Evolutionary conservation across 768 basidiomycete species (phyloP), one percentile per base, ranked within the genome.

Genomic region (Russula virescens): DNA sequence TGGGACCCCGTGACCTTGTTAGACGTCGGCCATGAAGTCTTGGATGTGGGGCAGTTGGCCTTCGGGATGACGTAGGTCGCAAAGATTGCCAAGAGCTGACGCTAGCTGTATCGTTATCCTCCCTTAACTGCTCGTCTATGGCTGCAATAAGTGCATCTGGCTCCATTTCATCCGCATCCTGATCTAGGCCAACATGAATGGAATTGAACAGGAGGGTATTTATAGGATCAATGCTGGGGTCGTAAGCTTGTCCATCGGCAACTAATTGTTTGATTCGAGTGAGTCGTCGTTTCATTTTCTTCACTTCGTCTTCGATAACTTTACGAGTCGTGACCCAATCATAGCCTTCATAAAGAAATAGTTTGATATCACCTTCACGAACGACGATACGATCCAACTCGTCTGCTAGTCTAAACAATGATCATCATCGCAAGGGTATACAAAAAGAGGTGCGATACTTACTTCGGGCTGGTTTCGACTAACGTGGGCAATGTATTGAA

Each of bases 21-120:
- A 94, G 76, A 26, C 80, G 80, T 81, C 87, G 48, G 81, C 82
- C 63, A 35, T 23, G 60, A 31, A 49, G 54, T 35, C 48, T 60
- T 28, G 31, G 40, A 28, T 46, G 56, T 40, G 57, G 54, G 14
- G 64, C 38, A 18, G 16, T 34, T 14, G 77, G n/a, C 72, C 69
- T 56, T 63, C 68, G 56, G 55, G 67, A 47, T 35, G 76, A 70
- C 47, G 78, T 69, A 43, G 86, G 78, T 64, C 80, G 78, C n/a
- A 95, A 75, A 7, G 93, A 87, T 68, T 96, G 93, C 94, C 94
- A 97, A 19, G 94, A 95, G 67, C 88, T 88, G 69, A 91, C 87
- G 57, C 83, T 89, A 4, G 79, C 82, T 2, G 85, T 86, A 46
- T 95, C 92, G 2, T 78, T 69, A 40, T 88, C 87, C 19, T 91